Percentiles rank a stretch among this genome's conserved stretches.
These are phyloP conservation scores for Halenospora varia DNA, from an alignment of 495 filamentous ascomycete species.

Conservation along the genomic window DNA sequence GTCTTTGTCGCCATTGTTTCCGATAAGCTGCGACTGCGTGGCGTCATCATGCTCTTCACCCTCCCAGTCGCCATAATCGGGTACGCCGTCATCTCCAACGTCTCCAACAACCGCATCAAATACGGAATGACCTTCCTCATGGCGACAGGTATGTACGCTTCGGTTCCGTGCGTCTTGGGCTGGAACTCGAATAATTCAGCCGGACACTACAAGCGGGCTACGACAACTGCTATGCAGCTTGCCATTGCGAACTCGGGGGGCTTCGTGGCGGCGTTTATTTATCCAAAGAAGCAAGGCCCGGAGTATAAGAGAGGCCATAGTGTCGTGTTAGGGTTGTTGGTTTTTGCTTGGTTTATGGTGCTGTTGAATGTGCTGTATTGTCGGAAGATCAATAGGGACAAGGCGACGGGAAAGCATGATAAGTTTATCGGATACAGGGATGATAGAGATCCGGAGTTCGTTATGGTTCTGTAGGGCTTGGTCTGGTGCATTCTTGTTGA, in stretches of 20 bases:
- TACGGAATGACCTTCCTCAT: conserved; percentile 76
- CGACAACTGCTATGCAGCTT: conserved; percentile 78
- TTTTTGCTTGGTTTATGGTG: conserved; percentile 62
- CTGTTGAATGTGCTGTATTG: conserved; percentile 62
- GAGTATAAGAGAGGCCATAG: conserved; percentile 56
- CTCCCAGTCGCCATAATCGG: conserved; percentile 52
- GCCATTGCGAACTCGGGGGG: conserved; percentile 75
- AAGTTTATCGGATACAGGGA: conserved; percentile 54
- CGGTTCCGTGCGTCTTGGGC: conserved; percentile 67
- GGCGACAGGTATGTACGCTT: conserved; percentile 69
- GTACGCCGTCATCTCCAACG: conserved; percentile 61
- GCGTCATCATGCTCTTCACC: conserved; percentile 53
- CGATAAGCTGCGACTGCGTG: conserved; percentile 48
- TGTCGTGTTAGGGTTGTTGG: conserved; percentile 51
- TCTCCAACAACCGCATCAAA: conserved; percentile 57
- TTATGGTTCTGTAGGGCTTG: conserved; percentile 57
- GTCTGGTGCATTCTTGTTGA: no score
- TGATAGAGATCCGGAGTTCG: conserved; percentile 63
- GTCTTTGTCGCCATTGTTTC: conserved; percentile 49
- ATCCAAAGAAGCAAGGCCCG: conserved; percentile 53
- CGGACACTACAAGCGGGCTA: conserved; percentile 73
- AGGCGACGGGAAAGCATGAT: conserved; percentile 57
- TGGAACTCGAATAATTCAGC: conserved; percentile 85
- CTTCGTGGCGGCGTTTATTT: conserved; percentile 65
- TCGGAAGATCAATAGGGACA: conserved; percentile 62